phyloP scores from a whole-genome alignment of 1,284 basidiomycete species.

The Phaffia rhodozyma region DNA sequence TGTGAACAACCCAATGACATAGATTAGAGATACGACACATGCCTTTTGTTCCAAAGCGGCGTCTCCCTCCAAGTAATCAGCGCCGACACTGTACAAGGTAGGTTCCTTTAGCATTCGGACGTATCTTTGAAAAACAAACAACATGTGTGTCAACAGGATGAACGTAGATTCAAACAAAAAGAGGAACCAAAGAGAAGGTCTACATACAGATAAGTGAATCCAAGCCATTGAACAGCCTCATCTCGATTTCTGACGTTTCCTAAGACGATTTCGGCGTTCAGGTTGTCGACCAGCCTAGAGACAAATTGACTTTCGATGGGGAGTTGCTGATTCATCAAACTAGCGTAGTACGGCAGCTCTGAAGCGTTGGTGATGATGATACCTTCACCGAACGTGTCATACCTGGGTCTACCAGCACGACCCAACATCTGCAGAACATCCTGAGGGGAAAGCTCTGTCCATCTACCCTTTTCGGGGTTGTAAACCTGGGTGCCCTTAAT shows the following conservation, averaged over 20 bases:
- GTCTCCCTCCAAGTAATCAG: constrained; percentile 78
- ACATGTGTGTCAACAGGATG: constrained; percentile 5
- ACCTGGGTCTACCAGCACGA: constrained; percentile 92
- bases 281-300: constrained; percentile 80
- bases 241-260: constrained; percentile 91
- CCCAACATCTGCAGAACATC: constrained; percentile 99
- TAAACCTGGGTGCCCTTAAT: constrained; percentile 99
- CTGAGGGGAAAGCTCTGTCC: constrained; percentile 91
- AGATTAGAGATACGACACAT: not conserved
- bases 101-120: constrained; percentile 94
- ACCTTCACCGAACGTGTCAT: constrained; percentile 93
- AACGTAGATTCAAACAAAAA: not conserved
- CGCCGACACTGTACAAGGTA: constrained; percentile 74
- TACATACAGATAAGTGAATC: constrained; percentile 80
- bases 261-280: constrained; percentile 95
- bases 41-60: constrained; percentile 75
- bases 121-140: constrained; percentile 44
- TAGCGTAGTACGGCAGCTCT: constrained; percentile 93
- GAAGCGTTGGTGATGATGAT: constrained; percentile 98
- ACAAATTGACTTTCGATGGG: constrained; percentile 97
- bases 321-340: constrained; percentile 84
- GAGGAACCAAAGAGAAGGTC: not conserved
- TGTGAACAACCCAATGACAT: not conserved
- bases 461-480: constrained; percentile 95
- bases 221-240: constrained; percentile 95